Base-by-base conservation (phyloP, 495 filamentous ascomycete species). In the Lasiosphaeris hirsuta region DNA sequence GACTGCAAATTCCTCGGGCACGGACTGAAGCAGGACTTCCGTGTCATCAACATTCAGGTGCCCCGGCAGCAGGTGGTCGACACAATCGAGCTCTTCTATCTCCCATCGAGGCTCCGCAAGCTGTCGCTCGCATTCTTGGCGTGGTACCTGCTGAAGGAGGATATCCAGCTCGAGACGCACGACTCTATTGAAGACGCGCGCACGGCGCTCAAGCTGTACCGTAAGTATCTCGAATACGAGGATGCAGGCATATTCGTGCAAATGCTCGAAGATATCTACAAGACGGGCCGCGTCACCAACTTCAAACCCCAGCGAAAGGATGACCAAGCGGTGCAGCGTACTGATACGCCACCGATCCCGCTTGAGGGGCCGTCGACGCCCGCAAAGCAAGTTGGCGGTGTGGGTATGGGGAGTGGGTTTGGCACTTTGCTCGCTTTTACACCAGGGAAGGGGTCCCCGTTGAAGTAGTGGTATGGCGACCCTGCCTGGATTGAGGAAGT, bases 31-130 rank as follows among this genome's bases (percentile, higher is more conserved):
- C 92, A 92, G 52, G 94, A 99, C 67, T 99, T 97, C 75, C 90
- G 94, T 38, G 94, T 91, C 49, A 95, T 96, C 74, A 97, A 99
- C 69, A 96, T 99, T 53, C 89, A 96, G 67, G 87, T 98, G 5
- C 94, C 95, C 2, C 90, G 90, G 69, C 72, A 81, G 34, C 94
- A 99, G 67, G 87, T 96, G 13, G 88, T 97, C 36, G 94, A 99
- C 70, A 99, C 94, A 2, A 89, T 90, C 35, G 85, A 92, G 45
- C 78, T 95, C 14, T 97, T 93, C 75, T 90, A 87, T 72, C 79
- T 88, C 48, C 80, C 84, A 72, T 62, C 81, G 64, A 70, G 81
- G 1, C 71, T 84, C 56, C 87, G 94, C 17, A 90, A 90, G 65
- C 81, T 99, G 1, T 89, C 85, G 43, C 81, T 98, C 6, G 85